Evolutionary conservation across 2,329 filamentous ascomycete species (phyloP).

Genomic region (Decorospora gaudefroyi): DNA sequence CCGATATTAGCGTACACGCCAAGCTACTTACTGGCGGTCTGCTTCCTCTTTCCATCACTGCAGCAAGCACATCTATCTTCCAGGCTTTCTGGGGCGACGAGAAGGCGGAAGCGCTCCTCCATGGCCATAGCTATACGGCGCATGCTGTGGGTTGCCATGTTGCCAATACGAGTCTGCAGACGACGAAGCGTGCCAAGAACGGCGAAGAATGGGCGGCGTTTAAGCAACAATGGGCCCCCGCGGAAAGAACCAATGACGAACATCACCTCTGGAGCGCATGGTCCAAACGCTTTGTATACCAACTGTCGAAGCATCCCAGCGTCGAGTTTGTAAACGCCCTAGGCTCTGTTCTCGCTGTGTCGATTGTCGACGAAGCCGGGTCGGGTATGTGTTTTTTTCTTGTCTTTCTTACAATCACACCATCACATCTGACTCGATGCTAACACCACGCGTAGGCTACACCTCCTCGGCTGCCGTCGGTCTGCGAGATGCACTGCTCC

Average conservation of each 20-base stretch:
- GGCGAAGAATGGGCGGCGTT: conserved; percentile 4
- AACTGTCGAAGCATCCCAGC: conserved; percentile 60
- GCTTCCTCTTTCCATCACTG: conserved; percentile 74
- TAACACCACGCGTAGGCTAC: conserved; percentile 52
- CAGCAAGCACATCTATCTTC: conserved; percentile 76
- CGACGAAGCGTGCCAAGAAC: conserved; percentile 51
- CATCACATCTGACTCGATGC: not conserved
- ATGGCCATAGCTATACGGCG: conserved; percentile 86
- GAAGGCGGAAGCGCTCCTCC: conserved; percentile 78
- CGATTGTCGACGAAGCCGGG: conserved; percentile 55
- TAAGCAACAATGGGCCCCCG: conserved; percentile 1
- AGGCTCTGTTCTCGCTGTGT: conserved; percentile 74
- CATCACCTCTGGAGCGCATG: conserved; percentile 68
- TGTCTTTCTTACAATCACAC: not conserved
- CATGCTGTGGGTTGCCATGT: conserved; percentile 82
- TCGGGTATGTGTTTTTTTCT: conserved; percentile 47
- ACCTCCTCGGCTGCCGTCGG: conserved; percentile 60
- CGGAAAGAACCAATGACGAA: not conserved
- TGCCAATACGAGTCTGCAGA: conserved; percentile 66
- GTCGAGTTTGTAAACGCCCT: conserved; percentile 73
- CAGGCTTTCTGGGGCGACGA: conserved; percentile 69
- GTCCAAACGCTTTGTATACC: conserved; percentile 63
- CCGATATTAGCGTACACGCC: conserved; percentile 80
- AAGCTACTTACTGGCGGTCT: conserved; percentile 83
- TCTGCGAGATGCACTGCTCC: conserved; percentile 57